Percentiles rank a stretch among this genome's conserved stretches.
Evolutionary conservation across 208 protist genomes (phyloP).

Genomic region (Leishmania gerbilli): DNA sequence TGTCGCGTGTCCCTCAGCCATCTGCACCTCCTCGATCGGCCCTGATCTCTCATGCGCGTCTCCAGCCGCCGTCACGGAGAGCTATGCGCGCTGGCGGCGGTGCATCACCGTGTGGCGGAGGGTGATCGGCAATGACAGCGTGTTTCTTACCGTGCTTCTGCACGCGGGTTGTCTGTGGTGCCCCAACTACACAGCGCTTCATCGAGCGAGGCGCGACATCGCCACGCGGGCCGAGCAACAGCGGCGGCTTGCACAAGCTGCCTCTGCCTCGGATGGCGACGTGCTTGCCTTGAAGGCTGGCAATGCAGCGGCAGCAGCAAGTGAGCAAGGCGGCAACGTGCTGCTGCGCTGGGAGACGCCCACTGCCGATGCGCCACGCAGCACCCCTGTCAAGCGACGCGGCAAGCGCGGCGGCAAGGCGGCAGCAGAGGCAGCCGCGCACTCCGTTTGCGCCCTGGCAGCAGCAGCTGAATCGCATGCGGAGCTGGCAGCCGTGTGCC

Average conservation of each 20-base stretch:
- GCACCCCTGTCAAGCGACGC: constrained; percentile 6
- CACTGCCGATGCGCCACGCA: neutral
- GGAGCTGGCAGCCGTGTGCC: constrained; percentile 10
- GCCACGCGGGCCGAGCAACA: neutral
- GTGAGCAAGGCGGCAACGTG: neutral
- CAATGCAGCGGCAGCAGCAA: neutral
- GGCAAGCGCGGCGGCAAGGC: constrained; percentile 10
- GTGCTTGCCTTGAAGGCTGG: neutral
- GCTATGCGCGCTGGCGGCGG: constrained; percentile 52
- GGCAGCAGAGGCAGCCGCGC: constrained; percentile 12
- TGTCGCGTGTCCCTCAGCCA: neutral
- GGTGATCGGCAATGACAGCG: constrained; percentile 62
- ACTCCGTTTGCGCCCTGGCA: neutral
- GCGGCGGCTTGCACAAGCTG: neutral
- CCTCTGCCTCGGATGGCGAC: neutral
- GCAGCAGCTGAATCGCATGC: constrained; percentile 6
- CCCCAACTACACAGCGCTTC: constrained; percentile 47
- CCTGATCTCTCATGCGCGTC: neutral
- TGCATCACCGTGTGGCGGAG: constrained; percentile 62
- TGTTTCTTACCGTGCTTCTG: constrained; percentile 70
- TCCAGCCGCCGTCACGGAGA: constrained; percentile 3
- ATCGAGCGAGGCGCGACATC: constrained; percentile 3
- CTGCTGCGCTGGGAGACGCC: neutral
- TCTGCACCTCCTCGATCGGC: neutral
- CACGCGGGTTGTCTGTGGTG: constrained; percentile 70